A percentile compares a stretch with the other conserved stretches of the same genome.
phyloP scores from a whole-genome alignment of 2,329 filamentous ascomycete genomes.

The Incumbomyces delicatus region DNA sequence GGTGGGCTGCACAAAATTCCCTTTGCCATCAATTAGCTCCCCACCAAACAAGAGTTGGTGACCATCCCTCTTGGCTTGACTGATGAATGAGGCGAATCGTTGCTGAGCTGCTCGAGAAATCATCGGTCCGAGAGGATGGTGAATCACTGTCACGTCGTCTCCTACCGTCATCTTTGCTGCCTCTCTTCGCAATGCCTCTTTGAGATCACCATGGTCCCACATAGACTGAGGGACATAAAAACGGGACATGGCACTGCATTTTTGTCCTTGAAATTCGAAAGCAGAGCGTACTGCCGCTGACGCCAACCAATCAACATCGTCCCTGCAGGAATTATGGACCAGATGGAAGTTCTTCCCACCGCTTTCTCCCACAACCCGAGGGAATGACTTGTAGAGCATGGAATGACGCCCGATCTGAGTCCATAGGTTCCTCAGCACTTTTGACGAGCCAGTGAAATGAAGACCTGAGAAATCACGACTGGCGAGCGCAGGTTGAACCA shows the following conservation, averaged over 20 bases:
- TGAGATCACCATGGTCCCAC: constrained; percentile 56
- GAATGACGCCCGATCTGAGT: constrained; percentile 74
- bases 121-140: constrained; percentile 78
- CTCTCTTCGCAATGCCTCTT: constrained; percentile 56
- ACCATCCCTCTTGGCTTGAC: constrained; percentile 66
- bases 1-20: constrained; percentile 77
- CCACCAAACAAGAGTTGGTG: constrained; percentile 67
- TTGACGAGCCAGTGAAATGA: constrained; percentile 89
- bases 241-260: constrained; percentile 78
- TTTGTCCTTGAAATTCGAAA: constrained; percentile 86
- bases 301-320: neutral
- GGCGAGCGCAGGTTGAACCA: constrained; percentile 66
- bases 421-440: constrained; percentile 81
- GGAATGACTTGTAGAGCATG: constrained; percentile 74
- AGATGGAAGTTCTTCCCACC: constrained; percentile 1
- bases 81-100: constrained; percentile 67
- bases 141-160: constrained; percentile 52
- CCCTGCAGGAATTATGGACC: neutral
- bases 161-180: constrained; percentile 62
- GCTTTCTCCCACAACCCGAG: constrained; percentile 80
- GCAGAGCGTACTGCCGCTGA: constrained; percentile 55
- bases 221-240: constrained; percentile 67
- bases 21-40: constrained; percentile 64
- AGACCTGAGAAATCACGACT: constrained; percentile 80
- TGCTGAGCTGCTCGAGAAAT: constrained; percentile 76